Base-by-base conservation (phyloP, 1,284 basidiomycete species). In the Marasmius fiardii region DNA sequence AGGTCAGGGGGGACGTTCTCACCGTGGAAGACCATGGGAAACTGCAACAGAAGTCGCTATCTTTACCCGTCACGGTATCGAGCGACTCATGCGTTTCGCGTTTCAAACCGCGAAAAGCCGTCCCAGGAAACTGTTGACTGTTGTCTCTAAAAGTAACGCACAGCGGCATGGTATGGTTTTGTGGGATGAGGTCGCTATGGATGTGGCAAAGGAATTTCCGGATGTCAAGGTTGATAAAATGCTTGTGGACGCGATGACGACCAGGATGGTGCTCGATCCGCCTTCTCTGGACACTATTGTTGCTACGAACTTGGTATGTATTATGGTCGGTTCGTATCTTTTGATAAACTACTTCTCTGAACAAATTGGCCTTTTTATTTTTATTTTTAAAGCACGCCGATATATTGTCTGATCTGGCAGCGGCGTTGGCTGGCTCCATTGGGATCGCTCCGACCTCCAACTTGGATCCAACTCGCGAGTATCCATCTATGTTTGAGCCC, bases 401-500 rank as follows among this genome's bases (percentile, higher is more conserved):
- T 43, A 82, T 81, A 44, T 68, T 83, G 18, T 81, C 78, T 34
- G 80, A 83, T 60, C 71, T 83, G 21, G 81, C 77, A 2, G 76
- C 80, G 2, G 81, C 81, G 1, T 75, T 79, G 43, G 78, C 80
- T 1, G 81, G 82, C 7, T 79, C 80, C 5, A 83, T 84, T 59
- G 81, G 81, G 6, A 81, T 83, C 41, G 82, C 81, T 5, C 81
- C 81, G 4, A 78, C 77, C 4, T 77, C 75, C 20, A 82, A 82
- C 61, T 68, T 83, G 48, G 80, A 85, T 58, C 82, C 82, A 0
- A 70, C 75, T 3, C 58, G 72, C 5, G 68, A 66, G 53, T 62
- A 54, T 20, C 57, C 57, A 31, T 58, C 57, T 18, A 56, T 78
- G 50, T 75, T 81, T 61, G 74, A 81, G 59, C 78, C 76, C 5